A percentile compares a stretch with the other conserved stretches of the same genome.
Evolutionary conservation across 495 filamentous ascomycete species (phyloP).

Genomic region (Aspergillus leporis): DNA sequence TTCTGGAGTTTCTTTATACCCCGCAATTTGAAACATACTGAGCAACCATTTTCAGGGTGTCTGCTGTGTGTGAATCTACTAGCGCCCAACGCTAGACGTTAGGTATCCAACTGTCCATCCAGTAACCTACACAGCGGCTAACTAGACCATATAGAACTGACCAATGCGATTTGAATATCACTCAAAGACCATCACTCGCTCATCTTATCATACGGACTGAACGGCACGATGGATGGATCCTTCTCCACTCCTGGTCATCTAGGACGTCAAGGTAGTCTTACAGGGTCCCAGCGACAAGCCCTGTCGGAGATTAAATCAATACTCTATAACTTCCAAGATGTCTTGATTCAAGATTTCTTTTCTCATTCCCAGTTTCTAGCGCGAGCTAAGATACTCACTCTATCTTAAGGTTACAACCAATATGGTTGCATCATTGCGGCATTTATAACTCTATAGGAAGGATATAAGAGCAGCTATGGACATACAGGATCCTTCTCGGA

Average conservation of each 20-base stretch:
- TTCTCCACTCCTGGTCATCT: neutral
- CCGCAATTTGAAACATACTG: neutral
- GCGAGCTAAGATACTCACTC: neutral
- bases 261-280: neutral
- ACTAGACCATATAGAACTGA: neutral
- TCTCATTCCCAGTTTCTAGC: neutral
- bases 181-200: neutral
- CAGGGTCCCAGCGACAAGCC: neutral
- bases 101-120: neutral
- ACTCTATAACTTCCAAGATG: neutral
- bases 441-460: neutral
- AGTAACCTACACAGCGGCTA: neutral
- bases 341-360: neutral
- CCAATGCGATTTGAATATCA: neutral
- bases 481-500: no score
- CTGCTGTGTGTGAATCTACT: neutral
- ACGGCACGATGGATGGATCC: neutral
- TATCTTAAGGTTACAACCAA: neutral
- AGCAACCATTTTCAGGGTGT: neutral
- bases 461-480: neutral
- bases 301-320: neutral
- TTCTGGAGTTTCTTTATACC: neutral
- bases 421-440: neutral
- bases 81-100: neutral
- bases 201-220: neutral